Base-by-base conservation (phyloP, 345 rosid species). In the Moringa oleifera region DNA sequence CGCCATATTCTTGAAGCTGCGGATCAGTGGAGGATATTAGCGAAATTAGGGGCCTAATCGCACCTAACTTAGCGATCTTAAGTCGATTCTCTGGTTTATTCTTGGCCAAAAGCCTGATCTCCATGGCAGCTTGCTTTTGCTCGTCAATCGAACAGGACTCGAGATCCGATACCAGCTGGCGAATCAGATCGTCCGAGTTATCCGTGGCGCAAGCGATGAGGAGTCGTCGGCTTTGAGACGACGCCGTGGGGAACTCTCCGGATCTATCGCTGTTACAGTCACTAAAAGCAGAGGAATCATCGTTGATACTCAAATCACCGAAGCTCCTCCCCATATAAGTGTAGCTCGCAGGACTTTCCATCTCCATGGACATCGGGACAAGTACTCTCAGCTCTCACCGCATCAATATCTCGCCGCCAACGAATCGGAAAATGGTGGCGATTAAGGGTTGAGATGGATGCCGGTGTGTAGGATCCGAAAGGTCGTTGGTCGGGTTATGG, bases 81-180 rank as follows among this genome's bases (percentile, higher is more conserved):
- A 85, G 60, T 60, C 99, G 97, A 46, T 88, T 83, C 74, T 90
- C 96, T 0, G 90, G 71, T 51, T 86, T 90, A 82, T 94, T 85
- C 82, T 90, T 94, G 28, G 99, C 89, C 60, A 90, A 81, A 36
- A 94, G 89, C 53, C 97, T 75, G 69, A 90, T 77, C 81, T 94
- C 99, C 96, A 94, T 77, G 20, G 95, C 99, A n/a, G 99, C 97
- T 53, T 85, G 96, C 77, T 87, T 90, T 71, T 83, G 92, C 66
- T 85, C 89, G 18, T 94, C 91, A 71, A 90, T 79, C 69, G 89
- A 83, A 57, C 73, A 81, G 61, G 99, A 85, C 45, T 74, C 84
- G 0, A 94, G 95, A 75, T 68, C 86, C 31, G 77, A 60, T 0
- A 94, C 95, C 53, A 94, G 89, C 62, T 88, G 91, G 16, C 61